These are phyloP conservation scores for Nematodospora anomalae DNA, from an alignment of 1,139 yeast species.

Conservation along the genomic window DNA sequence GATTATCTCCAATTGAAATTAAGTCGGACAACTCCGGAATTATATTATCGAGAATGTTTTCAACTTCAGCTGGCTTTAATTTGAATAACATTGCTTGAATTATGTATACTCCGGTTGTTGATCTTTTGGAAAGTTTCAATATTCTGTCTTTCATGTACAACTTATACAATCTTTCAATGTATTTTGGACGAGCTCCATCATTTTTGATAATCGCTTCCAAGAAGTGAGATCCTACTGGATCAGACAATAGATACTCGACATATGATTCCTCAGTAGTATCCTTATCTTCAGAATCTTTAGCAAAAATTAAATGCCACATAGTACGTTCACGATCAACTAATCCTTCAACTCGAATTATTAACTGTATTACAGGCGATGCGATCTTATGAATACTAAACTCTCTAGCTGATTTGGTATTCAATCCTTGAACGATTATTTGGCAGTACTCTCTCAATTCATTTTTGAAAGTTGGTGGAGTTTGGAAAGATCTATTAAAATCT, in stretches of 20 bases:
- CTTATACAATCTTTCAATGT: constrained; percentile 67
- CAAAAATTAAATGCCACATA: constrained; percentile 59
- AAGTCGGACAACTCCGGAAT: constrained; percentile 66
- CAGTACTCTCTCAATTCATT: constrained; percentile 53
- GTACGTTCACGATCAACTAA: constrained; percentile 68
- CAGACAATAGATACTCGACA: constrained; percentile 80
- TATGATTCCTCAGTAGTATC: constrained; percentile 74
- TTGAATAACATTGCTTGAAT: constrained; percentile 66
- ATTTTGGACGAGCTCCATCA: constrained; percentile 63
- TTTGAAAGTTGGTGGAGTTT: constrained; percentile 72
- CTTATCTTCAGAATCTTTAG: constrained; percentile 43
- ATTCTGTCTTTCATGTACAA: constrained; percentile 75
- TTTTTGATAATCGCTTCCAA: constrained; percentile 66
- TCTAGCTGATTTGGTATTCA: constrained; percentile 54
- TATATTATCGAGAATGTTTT: constrained; percentile 64
- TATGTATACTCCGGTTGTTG: constrained; percentile 81
- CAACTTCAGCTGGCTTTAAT: constrained; percentile 58
- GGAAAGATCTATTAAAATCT: constrained; percentile 65
- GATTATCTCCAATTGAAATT: constrained; percentile 49
- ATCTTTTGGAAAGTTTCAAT: constrained; percentile 70
- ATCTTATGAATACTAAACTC: constrained; percentile 75
- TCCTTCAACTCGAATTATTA: constrained; percentile 81
- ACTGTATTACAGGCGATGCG: constrained; percentile 86
- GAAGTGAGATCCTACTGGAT: constrained; percentile 90
- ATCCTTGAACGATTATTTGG: constrained; percentile 34